Conservation (phyloP, 1,284 basidiomycete species). For the Apiotrichum mycotoxinovorans region DNA sequence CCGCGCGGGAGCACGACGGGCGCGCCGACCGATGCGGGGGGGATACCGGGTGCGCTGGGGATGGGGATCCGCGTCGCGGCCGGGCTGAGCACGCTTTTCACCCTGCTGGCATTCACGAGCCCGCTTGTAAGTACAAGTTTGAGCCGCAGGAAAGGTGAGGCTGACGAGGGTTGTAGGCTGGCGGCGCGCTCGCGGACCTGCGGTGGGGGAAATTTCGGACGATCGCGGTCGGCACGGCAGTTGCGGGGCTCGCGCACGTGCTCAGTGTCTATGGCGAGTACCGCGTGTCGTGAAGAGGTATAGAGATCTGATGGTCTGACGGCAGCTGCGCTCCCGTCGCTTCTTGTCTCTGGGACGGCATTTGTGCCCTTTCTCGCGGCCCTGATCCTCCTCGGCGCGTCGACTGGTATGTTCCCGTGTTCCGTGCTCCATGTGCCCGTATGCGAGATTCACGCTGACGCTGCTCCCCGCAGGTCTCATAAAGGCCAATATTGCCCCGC, state of each 20-base stretch:
- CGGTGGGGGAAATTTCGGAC: conserved; percentile 25
- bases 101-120: conserved; percentile 19
- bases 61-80: conserved; percentile 25
- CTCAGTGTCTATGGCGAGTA: conserved; percentile 21
- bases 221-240: conserved; percentile 17
- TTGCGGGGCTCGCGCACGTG: conserved; percentile 17
- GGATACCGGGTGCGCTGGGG: conserved; percentile 26
- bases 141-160: background rate
- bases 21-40: conserved; percentile 17
- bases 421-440: background rate
- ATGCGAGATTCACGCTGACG: too few species aligned
- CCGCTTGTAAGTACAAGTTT: conserved; percentile 20
- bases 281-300: too few species aligned
- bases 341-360: conserved; percentile 14
- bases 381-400: conserved; percentile 16
- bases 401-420: conserved; percentile 21
- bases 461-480: conserved; percentile 23
- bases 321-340: conserved; percentile 18
- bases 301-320: too few species aligned
- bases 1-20: conserved; percentile 21
- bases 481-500: conserved; percentile 25
- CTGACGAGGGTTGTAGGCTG: conserved; percentile 23
- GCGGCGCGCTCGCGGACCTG: conserved; percentile 22
- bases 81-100: conserved; percentile 22
- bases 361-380: conserved; percentile 17